These are phyloP conservation scores for Hypoxylon rickii DNA, from an alignment of 495 filamentous ascomycete genomes.

Conservation along the genomic window DNA sequence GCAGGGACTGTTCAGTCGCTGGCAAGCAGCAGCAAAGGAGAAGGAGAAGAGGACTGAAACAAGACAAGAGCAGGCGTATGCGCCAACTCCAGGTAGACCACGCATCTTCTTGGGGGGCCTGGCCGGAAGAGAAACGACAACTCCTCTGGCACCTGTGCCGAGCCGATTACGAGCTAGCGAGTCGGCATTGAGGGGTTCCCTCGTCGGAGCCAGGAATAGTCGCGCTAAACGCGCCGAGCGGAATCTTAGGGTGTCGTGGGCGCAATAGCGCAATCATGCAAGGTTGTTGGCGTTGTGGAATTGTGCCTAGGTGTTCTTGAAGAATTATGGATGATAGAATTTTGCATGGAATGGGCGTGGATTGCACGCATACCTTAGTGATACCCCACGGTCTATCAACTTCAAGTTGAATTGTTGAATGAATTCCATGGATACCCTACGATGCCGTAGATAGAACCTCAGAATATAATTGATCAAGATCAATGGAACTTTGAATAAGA, in stretches of 20 bases:
- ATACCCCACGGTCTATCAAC: slow-evolving; percentile 23
- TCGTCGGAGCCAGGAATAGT: slow-evolving; percentile 23
- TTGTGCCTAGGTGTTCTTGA: too few relatives aligned
- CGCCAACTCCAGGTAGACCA: slow-evolving; percentile 37
- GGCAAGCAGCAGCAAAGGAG: slow-evolving; percentile 24
- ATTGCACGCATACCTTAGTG: slow-evolving; percentile 11
- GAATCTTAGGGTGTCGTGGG: slow-evolving; percentile 41
- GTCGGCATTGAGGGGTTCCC: slow-evolving; percentile 27
- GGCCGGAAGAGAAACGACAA: slow-evolving; percentile 32
- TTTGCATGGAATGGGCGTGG: slow-evolving; percentile 22
- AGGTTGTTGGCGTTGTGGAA: slow-evolving; percentile 11
- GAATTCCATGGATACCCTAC: slow-evolving; percentile 17
- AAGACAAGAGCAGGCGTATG: slow-evolving; percentile 22
- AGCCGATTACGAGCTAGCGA: slow-evolving; percentile 35
- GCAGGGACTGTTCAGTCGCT: slow-evolving; percentile 24
- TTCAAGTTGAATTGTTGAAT: neutral
- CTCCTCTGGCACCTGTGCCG: slow-evolving; percentile 36
- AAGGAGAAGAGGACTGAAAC: slow-evolving; percentile 4
- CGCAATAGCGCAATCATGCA: slow-evolving; percentile 26
- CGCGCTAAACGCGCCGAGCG: slow-evolving; percentile 29
- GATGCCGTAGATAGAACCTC: slow-evolving; percentile 11
- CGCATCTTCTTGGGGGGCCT: slow-evolving; percentile 32
- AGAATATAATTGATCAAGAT: too few relatives aligned
- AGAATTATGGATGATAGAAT: slow-evolving; percentile 3
- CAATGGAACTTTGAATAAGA: neutral